Base-by-base conservation (phyloP, 2,329 filamentous ascomycete species). In the Aspergillus bombycis region DNA sequence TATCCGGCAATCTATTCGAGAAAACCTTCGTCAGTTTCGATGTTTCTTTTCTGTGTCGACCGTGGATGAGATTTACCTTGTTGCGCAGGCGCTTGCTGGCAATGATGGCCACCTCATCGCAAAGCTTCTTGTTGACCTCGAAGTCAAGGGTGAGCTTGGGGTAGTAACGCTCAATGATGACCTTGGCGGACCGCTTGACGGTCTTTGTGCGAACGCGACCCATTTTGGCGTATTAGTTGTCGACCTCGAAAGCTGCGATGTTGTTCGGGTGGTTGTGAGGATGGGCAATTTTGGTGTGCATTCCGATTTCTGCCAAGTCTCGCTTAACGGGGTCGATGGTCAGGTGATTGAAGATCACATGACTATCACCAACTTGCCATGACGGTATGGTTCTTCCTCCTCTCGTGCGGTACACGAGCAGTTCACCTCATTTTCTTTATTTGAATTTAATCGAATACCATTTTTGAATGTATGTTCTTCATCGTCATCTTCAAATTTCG, bases 91-190 rank as follows among this genome's bases (percentile, higher is more conserved):
- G 91, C 92, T 99, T 99, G 77, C 91, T 96, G 76, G 95, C 93
- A 81, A 99, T 99, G 84, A 99, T 96, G 80, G 95, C 95, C 78
- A 99, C 95, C 86, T 99, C 95, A 93, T 98, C 95, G 87, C 95
- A 98, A 79, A 98, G 96, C 79, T 93, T 89, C 92, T 97, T 97
- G 91, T 97, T 97, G 89, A 92, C 97, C 91, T 99, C 95, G 87
- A 99, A 99, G 88, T 99, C 95, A 80, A 98, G 92, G 71, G 94
- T 97, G 82, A 99, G 88, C 85, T 93, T 93, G 81, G 95, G 95
- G 86, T 96, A 96, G 88, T 95, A 96, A 74, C 91, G 89, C 91
- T 97, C 94, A 85, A 99, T 98, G 87, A 98, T 94, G 89, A 97
- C 93, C 92, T 99, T 99, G 86, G 95, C 94, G 88, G 89, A 91